A percentile compares a stretch with the other conserved stretches of the same genome.
phyloP scores from a whole-genome alignment of 2,329 filamentous ascomycete species.

The Ascochyta koolunga region DNA sequence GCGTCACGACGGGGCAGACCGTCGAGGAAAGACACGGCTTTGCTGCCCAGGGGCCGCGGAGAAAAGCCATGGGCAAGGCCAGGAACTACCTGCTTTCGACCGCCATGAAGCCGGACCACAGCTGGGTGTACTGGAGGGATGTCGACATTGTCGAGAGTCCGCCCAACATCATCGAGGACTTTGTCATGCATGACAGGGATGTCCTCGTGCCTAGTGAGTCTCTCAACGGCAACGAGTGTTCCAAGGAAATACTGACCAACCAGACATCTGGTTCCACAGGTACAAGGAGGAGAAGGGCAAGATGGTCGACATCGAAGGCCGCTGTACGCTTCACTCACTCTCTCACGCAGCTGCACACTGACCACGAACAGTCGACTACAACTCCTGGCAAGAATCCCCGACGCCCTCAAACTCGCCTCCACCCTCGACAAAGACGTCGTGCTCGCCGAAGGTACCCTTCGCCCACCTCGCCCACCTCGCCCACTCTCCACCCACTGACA shows the following conservation, averaged over 20 bases:
- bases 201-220: slow-evolving; percentile 89
- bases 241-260: slow-evolving; percentile 16
- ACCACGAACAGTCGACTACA: slow-evolving; percentile 80
- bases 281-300: slow-evolving; percentile 72
- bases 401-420: slow-evolving; percentile 75
- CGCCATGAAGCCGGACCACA: slow-evolving; percentile 89
- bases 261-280: slow-evolving; percentile 97
- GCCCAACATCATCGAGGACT: slow-evolving; percentile 86
- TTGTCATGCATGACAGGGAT: slow-evolving; percentile 91
- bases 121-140: slow-evolving; percentile 99
- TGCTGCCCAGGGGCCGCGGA: slow-evolving; percentile 83
- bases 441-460: slow-evolving; percentile 76
- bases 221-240: slow-evolving; percentile 17
- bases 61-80: slow-evolving; percentile 87
- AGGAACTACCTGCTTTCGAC: slow-evolving; percentile 88
- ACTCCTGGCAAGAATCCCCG: slow-evolving; percentile 96
- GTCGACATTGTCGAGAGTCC: slow-evolving; percentile 95
- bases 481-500: neutral
- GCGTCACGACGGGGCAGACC: slow-evolving; percentile 73
- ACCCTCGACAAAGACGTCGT: slow-evolving; percentile 79
- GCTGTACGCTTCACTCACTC: slow-evolving; percentile 67
- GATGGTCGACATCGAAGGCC: slow-evolving; percentile 81
- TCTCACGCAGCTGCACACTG: neutral
- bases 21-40: slow-evolving; percentile 86
- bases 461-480: neutral